Conservation (phyloP, 2,329 filamentous ascomycete genomes). For the Ampelomyces quisqualis region DNA sequence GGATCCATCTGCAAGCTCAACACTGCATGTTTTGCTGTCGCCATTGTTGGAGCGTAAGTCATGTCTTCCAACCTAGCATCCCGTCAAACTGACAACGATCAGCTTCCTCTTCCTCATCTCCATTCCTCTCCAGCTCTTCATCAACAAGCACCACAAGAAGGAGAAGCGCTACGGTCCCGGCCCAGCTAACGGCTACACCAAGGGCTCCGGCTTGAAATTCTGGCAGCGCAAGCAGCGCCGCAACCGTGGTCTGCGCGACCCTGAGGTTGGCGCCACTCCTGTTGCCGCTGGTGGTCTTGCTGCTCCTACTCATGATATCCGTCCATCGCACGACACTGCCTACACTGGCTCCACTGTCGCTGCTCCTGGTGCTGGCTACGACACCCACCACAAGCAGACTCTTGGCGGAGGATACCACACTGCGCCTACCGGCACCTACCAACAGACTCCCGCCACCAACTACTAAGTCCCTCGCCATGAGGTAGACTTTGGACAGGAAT, state of each 20-base stretch:
- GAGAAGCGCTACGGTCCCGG: slow-evolving; percentile 71
- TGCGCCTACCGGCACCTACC: slow-evolving; percentile 46
- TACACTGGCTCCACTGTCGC: slow-evolving; percentile 51
- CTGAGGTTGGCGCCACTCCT: slow-evolving; percentile 47
- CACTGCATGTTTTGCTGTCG: slow-evolving; percentile 72
- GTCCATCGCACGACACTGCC: slow-evolving; percentile 53
- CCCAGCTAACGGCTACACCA: slow-evolving; percentile 68
- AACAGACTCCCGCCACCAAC: slow-evolving; percentile 25
- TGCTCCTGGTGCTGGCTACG: slow-evolving; percentile 39
- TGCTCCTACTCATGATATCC: slow-evolving; percentile 33
- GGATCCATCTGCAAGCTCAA: slow-evolving; percentile 72
- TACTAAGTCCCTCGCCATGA: slow-evolving; percentile 7
- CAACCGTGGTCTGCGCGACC: slow-evolving; percentile 43
- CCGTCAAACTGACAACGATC: slow-evolving; percentile 8
- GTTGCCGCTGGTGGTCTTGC: slow-evolving; percentile 21
- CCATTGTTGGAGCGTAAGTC: slow-evolving; percentile 73
- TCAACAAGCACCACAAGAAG: slow-evolving; percentile 70
- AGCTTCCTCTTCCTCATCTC: slow-evolving; percentile 76
- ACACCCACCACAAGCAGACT: slow-evolving; percentile 34
- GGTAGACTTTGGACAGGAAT: neutral
- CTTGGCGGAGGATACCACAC: slow-evolving; percentile 50
- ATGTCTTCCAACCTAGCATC: neutral
- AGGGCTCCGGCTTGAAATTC: slow-evolving; percentile 56
- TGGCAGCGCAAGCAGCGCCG: slow-evolving; percentile 45
- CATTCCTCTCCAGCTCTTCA: slow-evolving; percentile 65